Conservation (phyloP, 495 filamentous ascomycete species). For the Aspergillus haitiensis region DNA sequence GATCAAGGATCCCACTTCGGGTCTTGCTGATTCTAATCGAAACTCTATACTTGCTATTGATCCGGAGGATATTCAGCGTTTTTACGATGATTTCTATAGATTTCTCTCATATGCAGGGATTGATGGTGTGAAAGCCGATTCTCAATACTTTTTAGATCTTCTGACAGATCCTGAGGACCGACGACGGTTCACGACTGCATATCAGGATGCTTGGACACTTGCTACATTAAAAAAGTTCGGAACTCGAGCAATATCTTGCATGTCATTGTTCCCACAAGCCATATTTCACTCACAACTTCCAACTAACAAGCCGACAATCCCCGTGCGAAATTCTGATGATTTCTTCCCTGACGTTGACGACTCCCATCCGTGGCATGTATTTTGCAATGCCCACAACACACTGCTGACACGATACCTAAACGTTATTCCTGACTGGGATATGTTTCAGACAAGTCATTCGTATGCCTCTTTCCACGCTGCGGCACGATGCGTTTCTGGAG, state of each 20-base stretch:
- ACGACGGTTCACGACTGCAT: slow-evolving; percentile 64
- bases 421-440: slow-evolving; percentile 92
- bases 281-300: slow-evolving; percentile 83
- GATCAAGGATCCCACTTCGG: slow-evolving; percentile 53
- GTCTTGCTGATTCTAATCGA: slow-evolving; percentile 5
- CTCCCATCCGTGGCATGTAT: slow-evolving; percentile 92
- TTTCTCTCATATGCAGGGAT: slow-evolving; percentile 70
- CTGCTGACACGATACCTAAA: slow-evolving; percentile 74
- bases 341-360: slow-evolving; percentile 79
- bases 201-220: slow-evolving; percentile 85
- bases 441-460: slow-evolving; percentile 88
- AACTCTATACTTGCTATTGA: slow-evolving; percentile 60
- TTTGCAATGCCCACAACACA: slow-evolving; percentile 89
- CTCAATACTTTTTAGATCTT: slow-evolving; percentile 81
- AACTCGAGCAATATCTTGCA: slow-evolving; percentile 81
- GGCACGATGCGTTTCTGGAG: slow-evolving; percentile 84
- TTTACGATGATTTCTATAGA: slow-evolving; percentile 91
- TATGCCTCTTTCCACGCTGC: slow-evolving; percentile 85
- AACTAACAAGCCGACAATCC: slow-evolving; percentile 62
- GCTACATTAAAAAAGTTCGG: slow-evolving; percentile 75
- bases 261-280: slow-evolving; percentile 81
- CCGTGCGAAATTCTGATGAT: slow-evolving; percentile 89
- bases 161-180: slow-evolving; percentile 66
- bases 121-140: slow-evolving; percentile 87
- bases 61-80: slow-evolving; percentile 64